Evolutionary conservation across 495 filamentous ascomycete genomes (phyloP), one percentile per base, ranked within the genome.

Genomic region (Penicillium daleae): DNA sequence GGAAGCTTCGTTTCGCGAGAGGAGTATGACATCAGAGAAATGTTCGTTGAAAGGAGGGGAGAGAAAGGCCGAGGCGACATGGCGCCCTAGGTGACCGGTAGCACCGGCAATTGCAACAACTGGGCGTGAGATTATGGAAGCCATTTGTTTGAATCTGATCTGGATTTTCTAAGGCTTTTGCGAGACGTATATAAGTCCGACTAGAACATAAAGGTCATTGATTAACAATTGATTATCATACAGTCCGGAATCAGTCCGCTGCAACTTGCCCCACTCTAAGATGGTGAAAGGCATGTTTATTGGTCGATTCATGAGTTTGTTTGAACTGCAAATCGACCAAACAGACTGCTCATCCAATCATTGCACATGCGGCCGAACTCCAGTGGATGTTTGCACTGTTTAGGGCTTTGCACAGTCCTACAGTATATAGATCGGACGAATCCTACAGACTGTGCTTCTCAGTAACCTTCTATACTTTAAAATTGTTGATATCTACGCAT

Each of bases 31-130:
- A 46, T 46, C 42, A 46, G 42, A 46, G 42, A 46, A 46, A 22
- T 46, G 19, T 46, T 46, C 42, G 42, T 46, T 46, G 42, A 46
- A 46, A 12, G 9, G 42, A 13, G 42, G 21, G 21, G 42, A 74
- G 29, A 71, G 59, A 59, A 74, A 68, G 26, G 71, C 66, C 0
- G 61, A 54, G 15, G 67, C 60, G 26, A 74, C 56, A 48, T 66
- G 65, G 21, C 63, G 56, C 32, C 71, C 71, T 4, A 73, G 60
- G 56, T 74, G 65, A 24, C 71, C 69, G 22, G 67, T 68, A 46
- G 67, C 65, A 42, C 69, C 69, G 46, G 71, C 68, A 55, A 73
- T 69, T n/a, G 68, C 68, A 24, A 73, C 62, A 33, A 67, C 65
- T 24, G 65, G 61, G 32, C 57, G 51, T 32, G 57, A 27, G 5